Evolutionary conservation across 208 protist species (phyloP).

Genomic region (Leishmania mexicana): DNA sequence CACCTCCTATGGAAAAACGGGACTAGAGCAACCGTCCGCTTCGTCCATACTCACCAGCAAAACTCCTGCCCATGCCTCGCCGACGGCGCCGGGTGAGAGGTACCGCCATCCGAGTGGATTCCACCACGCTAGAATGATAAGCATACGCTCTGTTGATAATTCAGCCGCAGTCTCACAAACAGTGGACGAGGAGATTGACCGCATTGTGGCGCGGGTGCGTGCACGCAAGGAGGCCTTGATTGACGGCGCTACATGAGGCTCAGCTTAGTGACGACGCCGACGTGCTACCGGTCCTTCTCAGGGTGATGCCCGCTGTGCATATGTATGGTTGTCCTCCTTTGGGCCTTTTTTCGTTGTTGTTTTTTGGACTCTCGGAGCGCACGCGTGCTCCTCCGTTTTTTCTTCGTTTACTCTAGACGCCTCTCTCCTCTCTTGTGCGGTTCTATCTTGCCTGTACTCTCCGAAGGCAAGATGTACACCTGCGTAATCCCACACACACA

Average conservation of each 20-base stretch:
- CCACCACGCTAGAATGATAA: background rate
- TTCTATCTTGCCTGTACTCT: too few relatives aligned
- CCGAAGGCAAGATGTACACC: background rate
- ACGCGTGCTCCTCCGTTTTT: too few relatives aligned
- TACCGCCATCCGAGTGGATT: background rate
- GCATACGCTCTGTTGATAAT: background rate
- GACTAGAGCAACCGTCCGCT: background rate
- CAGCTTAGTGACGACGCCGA: background rate
- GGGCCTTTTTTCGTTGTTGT: too few relatives aligned
- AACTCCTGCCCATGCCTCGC: background rate
- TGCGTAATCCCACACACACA: too few relatives aligned
- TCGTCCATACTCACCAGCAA: background rate
- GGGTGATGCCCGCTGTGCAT: background rate
- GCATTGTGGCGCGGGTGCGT: slow-evolving; percentile 9
- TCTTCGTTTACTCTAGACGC: too few relatives aligned
- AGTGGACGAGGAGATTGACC: slow-evolving; percentile 11
- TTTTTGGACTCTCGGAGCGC: too few relatives aligned
- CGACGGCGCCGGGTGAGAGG: background rate
- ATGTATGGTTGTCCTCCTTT: background rate
- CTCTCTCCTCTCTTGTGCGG: too few relatives aligned
- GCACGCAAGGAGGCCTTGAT: background rate
- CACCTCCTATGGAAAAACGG: too few relatives aligned
- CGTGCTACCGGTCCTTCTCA: too few relatives aligned
- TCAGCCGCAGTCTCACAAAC: background rate
- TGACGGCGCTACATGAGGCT: background rate